Evolutionary conservation across 257 asterid genomes (phyloP).

Genomic region (Solanum appendiculatum): DNA sequence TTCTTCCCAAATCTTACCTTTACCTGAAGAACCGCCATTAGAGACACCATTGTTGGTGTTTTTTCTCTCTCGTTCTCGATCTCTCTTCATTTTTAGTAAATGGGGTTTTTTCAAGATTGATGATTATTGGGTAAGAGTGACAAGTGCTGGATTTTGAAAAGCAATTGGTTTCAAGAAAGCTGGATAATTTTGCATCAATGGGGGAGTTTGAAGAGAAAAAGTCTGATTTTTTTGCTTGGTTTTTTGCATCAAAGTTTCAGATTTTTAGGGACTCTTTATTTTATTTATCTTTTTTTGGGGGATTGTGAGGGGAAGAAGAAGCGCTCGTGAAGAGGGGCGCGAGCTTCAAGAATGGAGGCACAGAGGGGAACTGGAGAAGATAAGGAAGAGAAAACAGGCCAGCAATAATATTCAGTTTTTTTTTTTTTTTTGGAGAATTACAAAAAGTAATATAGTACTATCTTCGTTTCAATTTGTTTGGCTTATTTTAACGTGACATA

Average conservation of each 20-base stretch:
- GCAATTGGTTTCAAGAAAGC: conserved; percentile 40
- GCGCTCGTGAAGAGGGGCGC: conserved; percentile 50
- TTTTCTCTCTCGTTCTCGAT: conserved; percentile 39
- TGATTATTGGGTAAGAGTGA: neutral
- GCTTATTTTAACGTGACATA: too few species aligned
- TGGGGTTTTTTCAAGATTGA: neutral
- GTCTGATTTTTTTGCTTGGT: conserved; percentile 31
- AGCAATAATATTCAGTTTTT: conserved; percentile 11
- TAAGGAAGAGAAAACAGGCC: conserved; percentile 32
- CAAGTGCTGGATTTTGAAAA: neutral
- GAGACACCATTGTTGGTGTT: neutral
- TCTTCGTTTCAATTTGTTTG: too few species aligned
- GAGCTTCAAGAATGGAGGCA: conserved; percentile 70
- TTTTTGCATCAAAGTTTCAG: conserved; percentile 33
- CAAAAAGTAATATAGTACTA: too few species aligned
- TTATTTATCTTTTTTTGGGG: neutral
- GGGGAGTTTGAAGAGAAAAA: conserved; percentile 8
- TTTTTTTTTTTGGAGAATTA: neutral
- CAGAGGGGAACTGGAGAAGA: conserved; percentile 29
- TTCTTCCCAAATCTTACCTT: conserved; percentile 37
- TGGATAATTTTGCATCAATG: conserved; percentile 48
- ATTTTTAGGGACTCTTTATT: neutral
- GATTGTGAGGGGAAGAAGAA: conserved; percentile 1
- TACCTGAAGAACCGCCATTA: conserved; percentile 1
- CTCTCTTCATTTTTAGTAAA: conserved; percentile 44